Base-by-base conservation (phyloP, 768 basidiomycete species). In the Mycena sanguinolenta region DNA sequence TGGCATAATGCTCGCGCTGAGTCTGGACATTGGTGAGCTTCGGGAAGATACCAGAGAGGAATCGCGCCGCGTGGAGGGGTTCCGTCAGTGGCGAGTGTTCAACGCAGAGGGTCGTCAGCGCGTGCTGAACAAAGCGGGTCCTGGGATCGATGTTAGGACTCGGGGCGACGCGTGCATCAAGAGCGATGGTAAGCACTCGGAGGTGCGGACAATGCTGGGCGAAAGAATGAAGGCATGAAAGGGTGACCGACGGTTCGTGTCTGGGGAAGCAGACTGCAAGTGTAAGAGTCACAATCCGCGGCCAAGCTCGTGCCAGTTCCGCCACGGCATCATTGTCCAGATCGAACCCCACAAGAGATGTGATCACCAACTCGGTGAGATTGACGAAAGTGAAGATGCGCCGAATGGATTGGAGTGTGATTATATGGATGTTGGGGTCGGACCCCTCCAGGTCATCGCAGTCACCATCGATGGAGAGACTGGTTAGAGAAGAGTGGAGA, bases 221-320 rank as follows among this genome's bases (percentile, higher is more conserved):
- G 36, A 67, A 60, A 23, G 65, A 67, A 67, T 60, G 36, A 9
- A 67, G 38, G 58, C 65, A 59, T 44, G 50, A 34, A 30, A 67
- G 39, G 16, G 58, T 67, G 27, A 39, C 21, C 19, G n/a, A 21
- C 30, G 65, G 34, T 14, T 25, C 17, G 27, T 38, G 52, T 5
- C 2, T 23, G 4, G 1, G 13, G 50, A 36, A 2, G 50, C 39
- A 25, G 32, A 55, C 52, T 27, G 55, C 16, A 23, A 65, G 32
- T 46, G 30, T 2, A 25, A 66, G 21, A 39, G 38, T 9, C 34
- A 36, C 58, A 28, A 67, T 34, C 5, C 39, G 58, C 6, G 65
- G 65, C 65, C 65, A 67, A n/a, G 58, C 58, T 19, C 50, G 58
- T 32, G 65, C 65, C 38, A 67, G 32, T 32, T 60, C 65, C 13